Evolutionary conservation across 257 asterid genomes (phyloP), one percentile per base, ranked within the genome.

Genomic region (Oldenlandia corymbosa): DNA sequence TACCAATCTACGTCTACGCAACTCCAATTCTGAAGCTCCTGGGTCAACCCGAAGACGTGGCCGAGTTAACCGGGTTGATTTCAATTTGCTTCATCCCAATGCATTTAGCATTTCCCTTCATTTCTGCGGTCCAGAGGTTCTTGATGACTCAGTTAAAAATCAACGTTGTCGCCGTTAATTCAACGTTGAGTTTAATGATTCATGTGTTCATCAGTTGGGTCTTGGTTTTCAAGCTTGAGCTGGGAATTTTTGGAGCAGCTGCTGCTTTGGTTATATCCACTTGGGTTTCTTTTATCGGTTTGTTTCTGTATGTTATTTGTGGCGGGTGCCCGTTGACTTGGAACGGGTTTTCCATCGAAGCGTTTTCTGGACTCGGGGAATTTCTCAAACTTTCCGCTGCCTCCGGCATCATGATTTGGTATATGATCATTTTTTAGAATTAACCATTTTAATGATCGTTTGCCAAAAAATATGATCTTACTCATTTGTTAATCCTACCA

Each of bases 311-410:
- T 30, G 63, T 63, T 8, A 71, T 65, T 0, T 64, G 58, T 2
- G 88, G 88, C 0, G 80, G 85, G 8, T 83, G 88, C 34, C 80
- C 80, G 0, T 56, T 65, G 20, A 79, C 88, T 3, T 83, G 88
- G 88, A 67, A 45, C 6, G 85, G 88, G 2, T 77, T 83, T 7
- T 77, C 88, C 0, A 2, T 60, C 21, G 67, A 71, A 21, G 88
- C 85, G 0, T 77, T 79, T 47, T 72, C 81, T 0, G 88, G 84
- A 17, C 69, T 83, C 1, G 21, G 77, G 60, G 85, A 79, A 2
- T 79, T 79, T 66, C 43, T 80, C 14, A 60, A 59, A 66, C 76
- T 83, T n/a, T 83, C 88, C 2, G 72, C 68, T 62, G 75, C 88
- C 24, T 71, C 88, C 12, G 88, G 88, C 3, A 74, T 80, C 49